A percentile compares a stretch with the other conserved stretches of the same genome.
phyloP scores from a whole-genome alignment of 345 rosid species.

The Physaria fendleri region DNA sequence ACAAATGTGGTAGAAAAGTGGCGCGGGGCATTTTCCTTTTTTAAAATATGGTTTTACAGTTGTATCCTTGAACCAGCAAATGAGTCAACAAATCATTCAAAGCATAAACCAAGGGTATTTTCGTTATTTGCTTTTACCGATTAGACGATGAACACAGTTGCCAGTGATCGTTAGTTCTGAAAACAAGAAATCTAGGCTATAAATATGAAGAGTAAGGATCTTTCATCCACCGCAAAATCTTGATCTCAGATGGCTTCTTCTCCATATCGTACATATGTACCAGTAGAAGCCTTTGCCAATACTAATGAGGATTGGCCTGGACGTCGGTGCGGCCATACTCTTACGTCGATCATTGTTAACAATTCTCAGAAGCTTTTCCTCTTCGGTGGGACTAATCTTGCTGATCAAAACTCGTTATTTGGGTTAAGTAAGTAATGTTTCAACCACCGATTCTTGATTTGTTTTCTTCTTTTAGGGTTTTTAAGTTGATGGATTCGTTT shows the following conservation, averaged over 20 bases:
- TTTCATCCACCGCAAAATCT: too few species aligned
- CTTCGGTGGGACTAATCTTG: slow-evolving; percentile 79
- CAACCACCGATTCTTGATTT: not conserved
- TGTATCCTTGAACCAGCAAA: too few species aligned
- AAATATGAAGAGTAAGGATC: not conserved
- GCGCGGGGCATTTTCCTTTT: too few species aligned
- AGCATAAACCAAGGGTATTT: too few species aligned
- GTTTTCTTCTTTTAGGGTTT: not conserved
- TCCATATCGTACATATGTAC: slow-evolving; percentile 49
- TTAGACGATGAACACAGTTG: not conserved
- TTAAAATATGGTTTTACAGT: too few species aligned
- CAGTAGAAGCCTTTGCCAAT: slow-evolving; percentile 47
- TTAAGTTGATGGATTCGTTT: not conserved
- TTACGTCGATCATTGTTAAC: slow-evolving; percentile 48
- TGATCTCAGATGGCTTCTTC: too few species aligned
- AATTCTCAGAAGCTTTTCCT: slow-evolving; percentile 53
- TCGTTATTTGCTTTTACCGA: not conserved
- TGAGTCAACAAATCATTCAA: too few species aligned
- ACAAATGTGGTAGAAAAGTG: too few species aligned
- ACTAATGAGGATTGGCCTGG: slow-evolving; percentile 70
- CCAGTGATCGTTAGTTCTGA: not conserved
- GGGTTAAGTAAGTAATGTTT: slow-evolving; percentile 62
- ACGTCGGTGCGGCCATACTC: slow-evolving; percentile 68
- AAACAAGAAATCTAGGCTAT: not conserved
- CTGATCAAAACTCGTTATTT: slow-evolving; percentile 57